Evolutionary conservation across 78 protist genomes (phyloP), one percentile per base, ranked within the genome.

Genomic region (Dictyostelium firmibasis): DNA sequence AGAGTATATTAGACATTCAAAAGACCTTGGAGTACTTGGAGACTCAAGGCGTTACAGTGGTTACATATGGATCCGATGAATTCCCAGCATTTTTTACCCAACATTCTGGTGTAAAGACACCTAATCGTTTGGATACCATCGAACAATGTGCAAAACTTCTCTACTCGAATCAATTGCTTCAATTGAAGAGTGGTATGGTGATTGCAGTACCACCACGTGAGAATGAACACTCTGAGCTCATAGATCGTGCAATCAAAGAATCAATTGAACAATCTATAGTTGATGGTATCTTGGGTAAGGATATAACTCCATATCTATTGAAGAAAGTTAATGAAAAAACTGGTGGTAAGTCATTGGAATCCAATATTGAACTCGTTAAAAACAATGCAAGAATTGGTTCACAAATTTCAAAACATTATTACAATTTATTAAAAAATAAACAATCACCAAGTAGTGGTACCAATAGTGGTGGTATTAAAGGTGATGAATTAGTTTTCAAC

Each of bases 1-100:
- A 99, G 96, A 69, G 96, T 47, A 98, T 99, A n/a, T 96, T 99
- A 11, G 99, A 99, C 83, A 97, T 99, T 14, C 72, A 92, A 5
- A 91, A 83, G 16, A 97, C 98, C 2, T 62, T 97, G 6, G 98
- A 98, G 38, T 67, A 75, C 11, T 95, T 97, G 23, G 98, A 97
- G 64, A 98, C 99, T 23, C 97, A 86, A 50, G 97, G 99, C 38
- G 99, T 98, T 2, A 86, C 99, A 43, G 99, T 98, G 10, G 41
- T 84, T 3, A 57, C 95, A 25, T 93, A 83, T 35, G 72, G 79
- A 41, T 27, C 94, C 3, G 35, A 41, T 50, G 93, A 96, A 29
- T 98, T 98, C 89, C 99, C 99, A 33, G 98, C 99, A 23, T 98
- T 98, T 47, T 98, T 94, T 74, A 85, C 96, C 0, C 43, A 64